These are phyloP conservation scores for Pyricularia grisea DNA, from an alignment of 2,329 filamentous ascomycete genomes.

Conservation along the genomic window DNA sequence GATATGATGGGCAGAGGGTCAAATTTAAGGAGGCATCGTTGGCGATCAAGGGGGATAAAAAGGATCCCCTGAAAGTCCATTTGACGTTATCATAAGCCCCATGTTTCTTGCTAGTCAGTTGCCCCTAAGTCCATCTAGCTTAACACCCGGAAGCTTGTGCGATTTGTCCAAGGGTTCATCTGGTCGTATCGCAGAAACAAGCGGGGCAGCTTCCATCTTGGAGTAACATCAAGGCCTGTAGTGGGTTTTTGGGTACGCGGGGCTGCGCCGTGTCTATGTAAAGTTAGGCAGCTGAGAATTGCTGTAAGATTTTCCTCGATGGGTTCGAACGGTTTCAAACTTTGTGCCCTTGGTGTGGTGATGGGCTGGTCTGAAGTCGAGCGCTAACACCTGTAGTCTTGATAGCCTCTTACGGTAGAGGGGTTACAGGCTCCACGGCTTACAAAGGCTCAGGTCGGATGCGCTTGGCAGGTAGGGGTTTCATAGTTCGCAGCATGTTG, in stretches of 20 bases:
- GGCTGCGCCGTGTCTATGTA: neutral
- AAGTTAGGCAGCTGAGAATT: neutral
- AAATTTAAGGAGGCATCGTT: neutral
- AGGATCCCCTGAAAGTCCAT: neutral
- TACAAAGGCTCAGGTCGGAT: neutral
- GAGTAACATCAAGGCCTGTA: neutral
- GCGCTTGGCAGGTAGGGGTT: neutral
- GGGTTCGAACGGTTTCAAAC: neutral
- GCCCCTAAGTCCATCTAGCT: neutral
- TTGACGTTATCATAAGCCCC: neutral
- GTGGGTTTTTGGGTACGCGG: neutral
- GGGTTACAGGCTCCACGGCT: neutral
- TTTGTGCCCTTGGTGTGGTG: neutral
- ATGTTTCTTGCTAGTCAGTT: neutral
- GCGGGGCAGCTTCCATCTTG: neutral
- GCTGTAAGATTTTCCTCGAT: neutral
- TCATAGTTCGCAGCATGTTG: neutral
- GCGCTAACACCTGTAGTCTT: neutral
- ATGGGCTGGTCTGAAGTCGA: neutral
- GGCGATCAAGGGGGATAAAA: neutral
- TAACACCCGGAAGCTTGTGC: neutral
- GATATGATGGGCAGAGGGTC: neutral
- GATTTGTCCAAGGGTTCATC: neutral
- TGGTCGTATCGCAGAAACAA: neutral
- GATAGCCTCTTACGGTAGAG: neutral